phyloP scores from a whole-genome alignment of 805 yeast species.

The Sugiyamaella mastotermitis region DNA sequence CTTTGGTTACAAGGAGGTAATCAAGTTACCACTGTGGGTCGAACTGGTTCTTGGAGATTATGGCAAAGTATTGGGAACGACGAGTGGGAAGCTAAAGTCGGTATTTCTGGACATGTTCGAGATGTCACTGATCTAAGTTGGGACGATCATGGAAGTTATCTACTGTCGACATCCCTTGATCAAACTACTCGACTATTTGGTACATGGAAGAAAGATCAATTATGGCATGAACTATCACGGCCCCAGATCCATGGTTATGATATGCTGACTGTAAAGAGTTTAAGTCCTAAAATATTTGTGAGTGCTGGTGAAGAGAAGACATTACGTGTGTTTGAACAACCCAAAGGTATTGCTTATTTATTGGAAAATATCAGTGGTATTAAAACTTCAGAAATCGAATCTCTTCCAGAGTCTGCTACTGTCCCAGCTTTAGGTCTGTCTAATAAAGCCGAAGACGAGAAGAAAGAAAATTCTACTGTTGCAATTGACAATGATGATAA shows the following conservation, averaged over 20 bases:
- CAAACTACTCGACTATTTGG: constrained; percentile 88
- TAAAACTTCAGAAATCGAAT: constrained; percentile 21
- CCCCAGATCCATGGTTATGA: constrained; percentile 99
- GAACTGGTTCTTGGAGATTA: constrained; percentile 85
- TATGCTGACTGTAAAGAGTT: constrained; percentile 71
- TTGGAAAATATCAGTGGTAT: constrained; percentile 51
- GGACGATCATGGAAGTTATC: constrained; percentile 53
- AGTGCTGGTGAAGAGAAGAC: constrained; percentile 97
- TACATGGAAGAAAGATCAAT: constrained; percentile 43
- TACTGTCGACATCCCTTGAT: constrained; percentile 77
- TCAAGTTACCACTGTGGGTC: constrained; percentile 68
- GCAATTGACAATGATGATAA: constrained; percentile 39
- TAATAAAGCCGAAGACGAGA: constrained; percentile 67
- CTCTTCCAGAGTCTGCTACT: constrained; percentile 76
- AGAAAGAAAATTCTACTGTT: constrained; percentile 30
- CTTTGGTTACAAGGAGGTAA: constrained; percentile 57
- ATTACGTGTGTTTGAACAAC: constrained; percentile 81
- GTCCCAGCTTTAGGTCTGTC: constrained; percentile 92
- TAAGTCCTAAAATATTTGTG: constrained; percentile 59
- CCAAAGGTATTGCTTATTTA: constrained; percentile 65
- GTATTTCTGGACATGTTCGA: constrained; percentile 69
- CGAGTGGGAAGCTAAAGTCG: constrained; percentile 36
- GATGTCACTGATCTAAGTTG: constrained; percentile 77
- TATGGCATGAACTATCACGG: constrained; percentile 89
- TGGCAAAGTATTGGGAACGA: constrained; percentile 40